Percentiles rank a stretch among this genome's conserved stretches.
Evolutionary conservation across 23 red algal genomes (phyloP).

Genomic region (Gracilaria gracilis): DNA sequence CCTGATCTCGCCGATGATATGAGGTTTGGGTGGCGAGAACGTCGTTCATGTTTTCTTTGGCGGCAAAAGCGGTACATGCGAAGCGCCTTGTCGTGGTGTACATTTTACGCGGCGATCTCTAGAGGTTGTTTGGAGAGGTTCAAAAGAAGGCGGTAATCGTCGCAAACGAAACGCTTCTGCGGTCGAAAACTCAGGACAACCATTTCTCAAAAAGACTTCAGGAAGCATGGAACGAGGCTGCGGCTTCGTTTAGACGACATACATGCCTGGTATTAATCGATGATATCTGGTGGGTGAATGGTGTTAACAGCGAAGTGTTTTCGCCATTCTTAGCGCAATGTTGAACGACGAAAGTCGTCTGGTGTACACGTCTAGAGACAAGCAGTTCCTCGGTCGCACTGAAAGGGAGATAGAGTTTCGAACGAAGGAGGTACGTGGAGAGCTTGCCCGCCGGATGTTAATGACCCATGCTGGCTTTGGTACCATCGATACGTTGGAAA

Average conservation of each 20-base stretch:
- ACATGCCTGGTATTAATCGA: conserved; percentile 20
- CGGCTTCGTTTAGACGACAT: conserved; percentile 1
- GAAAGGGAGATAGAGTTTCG: background rate
- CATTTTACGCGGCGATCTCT: too few species aligned
- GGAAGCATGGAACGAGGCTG: background rate
- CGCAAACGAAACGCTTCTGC: too few species aligned
- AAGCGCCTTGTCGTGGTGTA: too few species aligned
- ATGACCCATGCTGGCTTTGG: background rate
- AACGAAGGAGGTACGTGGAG: background rate
- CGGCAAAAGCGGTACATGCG: too few species aligned
- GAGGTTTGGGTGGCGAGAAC: too few species aligned
- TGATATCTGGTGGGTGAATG: too few species aligned
- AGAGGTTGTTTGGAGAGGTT: too few species aligned
- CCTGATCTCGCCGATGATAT: too few species aligned
- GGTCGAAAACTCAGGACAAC: too few species aligned
- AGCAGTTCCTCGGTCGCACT: background rate
- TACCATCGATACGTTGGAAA: background rate
- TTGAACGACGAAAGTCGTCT: background rate
- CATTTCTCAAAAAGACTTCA: background rate
- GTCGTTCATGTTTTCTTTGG: too few species aligned
- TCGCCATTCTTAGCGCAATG: conserved; percentile 7
- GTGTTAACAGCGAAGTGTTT: background rate
- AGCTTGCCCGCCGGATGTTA: background rate
- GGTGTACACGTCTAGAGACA: conserved; percentile 1
- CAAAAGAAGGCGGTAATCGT: too few species aligned